Conservation (phyloP, 495 filamentous ascomycete species). For the Xylaria palmicola region DNA sequence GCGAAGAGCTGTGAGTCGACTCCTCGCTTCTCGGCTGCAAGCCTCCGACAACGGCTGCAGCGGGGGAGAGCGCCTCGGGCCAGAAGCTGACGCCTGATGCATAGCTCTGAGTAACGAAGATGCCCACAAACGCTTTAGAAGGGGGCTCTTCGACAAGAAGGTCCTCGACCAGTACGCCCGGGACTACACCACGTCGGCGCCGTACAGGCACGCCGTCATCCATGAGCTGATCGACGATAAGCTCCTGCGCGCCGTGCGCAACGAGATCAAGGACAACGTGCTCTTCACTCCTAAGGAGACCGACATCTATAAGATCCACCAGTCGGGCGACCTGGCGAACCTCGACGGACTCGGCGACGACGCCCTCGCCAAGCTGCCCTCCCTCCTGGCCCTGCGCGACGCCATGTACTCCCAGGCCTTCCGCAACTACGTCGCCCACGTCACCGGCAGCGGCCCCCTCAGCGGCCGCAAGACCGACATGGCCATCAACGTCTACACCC, state of each 20-base stretch:
- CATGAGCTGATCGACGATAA: constrained; percentile 68
- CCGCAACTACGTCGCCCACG: constrained; percentile 78
- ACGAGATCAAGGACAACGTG: constrained; percentile 83
- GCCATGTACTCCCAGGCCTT: constrained; percentile 89
- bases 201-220: constrained; percentile 93
- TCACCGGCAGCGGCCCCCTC: constrained; percentile 81
- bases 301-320: constrained; percentile 99
- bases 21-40: background rate
- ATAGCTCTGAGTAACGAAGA: constrained; percentile 45
- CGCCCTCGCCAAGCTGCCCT: constrained; percentile 78
- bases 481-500: constrained; percentile 98
- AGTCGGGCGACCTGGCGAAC: constrained; percentile 96
- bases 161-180: constrained; percentile 66
- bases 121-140: constrained; percentile 61
- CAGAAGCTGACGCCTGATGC: constrained; percentile 16
- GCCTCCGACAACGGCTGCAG: background rate
- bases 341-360: constrained; percentile 87
- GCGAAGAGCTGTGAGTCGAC: constrained; percentile 42
- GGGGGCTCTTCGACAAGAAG: constrained; percentile 69
- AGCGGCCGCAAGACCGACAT: constrained; percentile 97
- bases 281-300: constrained; percentile 98
- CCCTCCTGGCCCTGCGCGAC: constrained; percentile 81
- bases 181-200: constrained; percentile 68
- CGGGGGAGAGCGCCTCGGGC: too few relatives aligned
- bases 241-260: constrained; percentile 82